Evolutionary conservation across 2,329 filamentous ascomycete species (phyloP), one percentile per base, ranked within the genome.

Genomic region (Colletotrichum destructivum): DNA sequence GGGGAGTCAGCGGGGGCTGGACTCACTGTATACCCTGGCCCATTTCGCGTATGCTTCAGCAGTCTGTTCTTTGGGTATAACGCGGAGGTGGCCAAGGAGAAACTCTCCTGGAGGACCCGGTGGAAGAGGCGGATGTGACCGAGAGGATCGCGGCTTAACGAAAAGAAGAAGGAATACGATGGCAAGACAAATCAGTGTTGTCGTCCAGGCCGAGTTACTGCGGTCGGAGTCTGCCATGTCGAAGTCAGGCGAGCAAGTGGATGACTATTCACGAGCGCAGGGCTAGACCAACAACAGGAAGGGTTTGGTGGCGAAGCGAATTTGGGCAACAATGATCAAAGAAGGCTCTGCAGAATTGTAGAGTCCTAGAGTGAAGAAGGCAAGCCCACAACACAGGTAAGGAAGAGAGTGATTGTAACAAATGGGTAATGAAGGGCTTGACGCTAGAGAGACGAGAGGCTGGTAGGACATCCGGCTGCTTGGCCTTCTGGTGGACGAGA

Each of bases 11-110:
- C 42, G 15, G 42, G 13, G 42, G 42, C 16, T 44, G n/a, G 15
- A 64, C 73, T 69, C 26, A 94, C 91, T 80, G 94, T 92, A 78
- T 94, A 70, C 57, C 42, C 69, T 64, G 23, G 72, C 72, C 73
- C 73, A 75, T 59, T 73, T 52, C 7, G 70, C 63, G 55, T 75
- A 75, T 18, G 64, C 67, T 49, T 59, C 69, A 38, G 73, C 73
- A 6, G 73, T 72, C 47, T 56, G 60, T 40, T 74, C 66, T 46
- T 62, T 67, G 49, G 68, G 84, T 44, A 81, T 77, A 63, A 86
- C 83, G 2, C 81, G 79, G 4, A 75, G 62, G 57, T 81, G 82
- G 5, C 84, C 84, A 44, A 81, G 75, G 18, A 85, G 76, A 2
- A 80, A 80, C 11, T 77, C 77, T 5, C 73, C 69, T 18, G 69